Base-by-base conservation (phyloP, 1,284 basidiomycete genomes). In the Apiotrichum laibachii region DNA sequence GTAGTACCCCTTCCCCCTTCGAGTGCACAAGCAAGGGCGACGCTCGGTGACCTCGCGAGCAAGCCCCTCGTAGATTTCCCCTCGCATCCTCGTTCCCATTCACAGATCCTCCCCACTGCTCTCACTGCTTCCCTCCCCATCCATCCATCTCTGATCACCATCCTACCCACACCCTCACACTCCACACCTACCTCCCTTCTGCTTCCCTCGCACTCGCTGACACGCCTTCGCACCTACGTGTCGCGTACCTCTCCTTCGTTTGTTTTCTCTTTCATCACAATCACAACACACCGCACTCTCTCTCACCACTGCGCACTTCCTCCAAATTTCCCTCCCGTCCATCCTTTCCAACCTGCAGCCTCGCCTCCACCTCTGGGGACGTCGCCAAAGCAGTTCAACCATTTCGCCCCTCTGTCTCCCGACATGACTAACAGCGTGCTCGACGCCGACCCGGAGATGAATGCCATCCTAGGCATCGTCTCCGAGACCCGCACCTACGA, bases 381-480 rank as follows among this genome's bases (percentile, higher is more conserved):
- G 9, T 65, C 63, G 48, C 63, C 63, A 16, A 53, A 62, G 34
- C 71, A 72, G 59, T 60, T 69, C 63, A 77, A 77, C 57, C 73
- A 72, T 21, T 77, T 75, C 61, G 63, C 75, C 8, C 63, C 75
- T 11, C 58, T 75, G 5, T 75, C 75, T 2, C 75, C 75, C 1
- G 72, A 77, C 59, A 56, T 66, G 26, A 56, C 62, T 16, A 65
- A 69, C 57, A 69, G 63, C 40, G 56, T 57, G 15, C 59, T 67
- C n/a, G 63, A 67, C 31, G 60, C 35, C 37, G 67, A 66, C 46
- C 63, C 62, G n/a, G 63, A 66, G 53, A 61, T 71, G 54, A 68
- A 62, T 39, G 60, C 56, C 31, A 59, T 71, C 19, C 58, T 71
- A 1, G 69, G 66, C 15, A 53, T 53, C 40, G 61, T 46, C 45